Conservation (phyloP, 495 filamentous ascomycete species). For the Neurospora hispaniola region DNA sequence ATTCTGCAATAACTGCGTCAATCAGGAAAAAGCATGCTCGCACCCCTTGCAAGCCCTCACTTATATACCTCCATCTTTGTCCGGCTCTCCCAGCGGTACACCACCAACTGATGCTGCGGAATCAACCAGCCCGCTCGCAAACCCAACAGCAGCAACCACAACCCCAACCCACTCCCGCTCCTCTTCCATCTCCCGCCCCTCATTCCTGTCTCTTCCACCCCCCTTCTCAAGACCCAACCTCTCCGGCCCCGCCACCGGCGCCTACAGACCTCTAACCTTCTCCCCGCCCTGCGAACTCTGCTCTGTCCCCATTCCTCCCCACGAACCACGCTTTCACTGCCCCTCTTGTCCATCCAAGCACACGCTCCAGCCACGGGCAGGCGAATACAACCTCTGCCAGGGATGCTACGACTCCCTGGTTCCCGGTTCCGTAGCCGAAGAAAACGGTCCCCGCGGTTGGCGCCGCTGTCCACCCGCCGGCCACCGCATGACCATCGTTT, state of each 20-base stretch:
- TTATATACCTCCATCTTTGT: slow-evolving; percentile 16
- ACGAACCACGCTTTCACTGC: slow-evolving; percentile 66
- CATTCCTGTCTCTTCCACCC: background rate
- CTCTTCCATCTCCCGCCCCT: slow-evolving; percentile 11
- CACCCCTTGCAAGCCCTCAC: slow-evolving; percentile 63
- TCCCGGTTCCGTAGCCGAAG: slow-evolving; percentile 45
- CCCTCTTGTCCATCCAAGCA: slow-evolving; percentile 27
- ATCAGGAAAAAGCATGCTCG: slow-evolving; percentile 62
- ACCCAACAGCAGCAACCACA: background rate
- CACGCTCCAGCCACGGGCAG: slow-evolving; percentile 40
- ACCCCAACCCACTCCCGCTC: slow-evolving; percentile 8
- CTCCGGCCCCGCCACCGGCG: slow-evolving; percentile 18
- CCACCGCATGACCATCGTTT: slow-evolving; percentile 79
- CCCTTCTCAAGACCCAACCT: slow-evolving; percentile 14
- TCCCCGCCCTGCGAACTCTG: slow-evolving; percentile 67
- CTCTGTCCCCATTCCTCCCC: slow-evolving; percentile 54
- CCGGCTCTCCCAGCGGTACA: background rate
- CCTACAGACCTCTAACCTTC: slow-evolving; percentile 49
- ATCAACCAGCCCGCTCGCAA: background rate
- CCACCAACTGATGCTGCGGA: background rate
- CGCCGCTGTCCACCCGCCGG: slow-evolving; percentile 56
- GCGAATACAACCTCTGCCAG: slow-evolving; percentile 77
- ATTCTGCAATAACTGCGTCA: slow-evolving; percentile 75
- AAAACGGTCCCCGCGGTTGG: slow-evolving; percentile 73
- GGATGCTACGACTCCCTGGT: slow-evolving; percentile 63